These are phyloP conservation scores for Anisodus tanguticus DNA, from an alignment of 257 asterid species.

Conservation along the genomic window DNA sequence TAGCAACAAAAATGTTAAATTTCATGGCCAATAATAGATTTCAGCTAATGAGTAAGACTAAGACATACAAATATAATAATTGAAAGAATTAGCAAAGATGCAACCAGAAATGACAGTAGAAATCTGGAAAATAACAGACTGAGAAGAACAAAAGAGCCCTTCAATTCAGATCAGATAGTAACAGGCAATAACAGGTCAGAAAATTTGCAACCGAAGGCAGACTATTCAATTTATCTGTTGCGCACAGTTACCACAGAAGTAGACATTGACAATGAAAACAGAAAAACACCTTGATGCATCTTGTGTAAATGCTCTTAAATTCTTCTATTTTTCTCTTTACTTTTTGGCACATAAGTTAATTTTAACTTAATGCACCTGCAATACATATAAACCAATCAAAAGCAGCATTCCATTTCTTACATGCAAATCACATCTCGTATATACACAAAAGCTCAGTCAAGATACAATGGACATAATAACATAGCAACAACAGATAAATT, in stretches of 20 bases:
- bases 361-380: constrained; percentile 40
- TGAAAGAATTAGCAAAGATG: not conserved
- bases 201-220: constrained; percentile 32
- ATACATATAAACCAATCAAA: constrained; percentile 37
- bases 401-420: constrained; percentile 41
- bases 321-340: not conserved
- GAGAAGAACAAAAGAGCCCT: constrained; percentile 4
- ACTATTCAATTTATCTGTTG: constrained; percentile 39
- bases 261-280: constrained; percentile 19
- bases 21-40: not conserved
- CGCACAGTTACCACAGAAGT: constrained; percentile 34
- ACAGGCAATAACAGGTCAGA: constrained; percentile 36
- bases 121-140: not conserved
- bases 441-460: not conserved
- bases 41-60: too few relatives aligned
- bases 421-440: constrained; percentile 36
- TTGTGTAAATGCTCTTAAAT: constrained; percentile 3
- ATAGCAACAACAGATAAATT: constrained; percentile 20
- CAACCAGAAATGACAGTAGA: constrained; percentile 23
- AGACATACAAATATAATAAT: too few relatives aligned
- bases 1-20: not conserved
- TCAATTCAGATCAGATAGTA: constrained; percentile 30
- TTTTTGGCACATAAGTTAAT: constrained; percentile 27
- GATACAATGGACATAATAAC: constrained; percentile 20
- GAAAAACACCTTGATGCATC: constrained; percentile 36